Conservation (phyloP, 306 rosid species). For the Prunus campanulata region DNA sequence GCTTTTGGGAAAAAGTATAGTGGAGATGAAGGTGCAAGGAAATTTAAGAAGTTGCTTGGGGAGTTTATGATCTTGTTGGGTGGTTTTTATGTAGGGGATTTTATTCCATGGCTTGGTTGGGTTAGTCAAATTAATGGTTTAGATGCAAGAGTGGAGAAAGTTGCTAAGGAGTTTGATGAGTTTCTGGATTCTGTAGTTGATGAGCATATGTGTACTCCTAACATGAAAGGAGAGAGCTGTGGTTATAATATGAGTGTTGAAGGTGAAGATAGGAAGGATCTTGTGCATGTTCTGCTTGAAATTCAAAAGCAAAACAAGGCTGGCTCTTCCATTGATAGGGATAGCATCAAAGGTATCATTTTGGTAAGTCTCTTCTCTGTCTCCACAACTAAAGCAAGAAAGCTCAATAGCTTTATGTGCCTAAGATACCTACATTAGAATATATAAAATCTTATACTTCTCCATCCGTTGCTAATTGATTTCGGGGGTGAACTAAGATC, state of each 20-base stretch:
- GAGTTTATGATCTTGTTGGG: slow-evolving; percentile 38
- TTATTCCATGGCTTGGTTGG: slow-evolving; percentile 56
- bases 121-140: slow-evolving; percentile 31
- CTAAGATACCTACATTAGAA: background rate
- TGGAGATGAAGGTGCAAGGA: slow-evolving; percentile 20
- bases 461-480: background rate
- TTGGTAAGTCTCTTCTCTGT: slow-evolving; percentile 27
- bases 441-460: background rate
- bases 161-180: slow-evolving; percentile 38
- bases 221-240: background rate
- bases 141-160: slow-evolving; percentile 30
- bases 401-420: background rate
- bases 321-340: slow-evolving; percentile 44
- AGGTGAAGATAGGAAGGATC: slow-evolving; percentile 25
- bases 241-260: background rate
- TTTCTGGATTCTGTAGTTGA: slow-evolving; percentile 46
- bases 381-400: background rate
- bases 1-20: slow-evolving; percentile 53
- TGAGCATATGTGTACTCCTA: slow-evolving; percentile 32
- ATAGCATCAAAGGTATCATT: slow-evolving; percentile 43
- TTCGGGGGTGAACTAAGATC: too few species aligned
- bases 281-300: slow-evolving; percentile 52
- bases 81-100: slow-evolving; percentile 37
- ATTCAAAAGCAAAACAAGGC: slow-evolving; percentile 23
- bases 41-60: slow-evolving; percentile 26